Conservation (phyloP, 768 basidiomycete genomes). For the Lyophyllum shimeji region DNA sequence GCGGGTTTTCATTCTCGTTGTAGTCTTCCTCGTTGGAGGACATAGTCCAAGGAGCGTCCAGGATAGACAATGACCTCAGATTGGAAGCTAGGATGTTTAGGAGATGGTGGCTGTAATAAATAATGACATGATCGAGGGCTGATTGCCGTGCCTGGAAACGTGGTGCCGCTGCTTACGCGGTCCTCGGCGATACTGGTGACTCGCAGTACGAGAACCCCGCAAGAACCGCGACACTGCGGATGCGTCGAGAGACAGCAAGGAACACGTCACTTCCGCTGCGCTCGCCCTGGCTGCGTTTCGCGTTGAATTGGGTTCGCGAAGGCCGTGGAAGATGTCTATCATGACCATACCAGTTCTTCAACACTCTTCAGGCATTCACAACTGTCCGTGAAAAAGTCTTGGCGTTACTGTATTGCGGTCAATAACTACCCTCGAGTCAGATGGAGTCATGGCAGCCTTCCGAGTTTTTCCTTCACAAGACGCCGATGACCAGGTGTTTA, state of each 20-base stretch:
- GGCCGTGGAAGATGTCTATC: background rate
- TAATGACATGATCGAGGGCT: conserved; percentile 4
- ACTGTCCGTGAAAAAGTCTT: background rate
- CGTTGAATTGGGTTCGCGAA: background rate
- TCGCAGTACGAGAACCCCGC: background rate
- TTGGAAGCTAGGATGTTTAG: background rate
- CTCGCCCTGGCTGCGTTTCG: background rate
- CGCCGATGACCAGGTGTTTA: too few species aligned
- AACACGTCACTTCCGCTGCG: background rate
- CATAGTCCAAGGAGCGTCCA: background rate
- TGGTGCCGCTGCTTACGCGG: conserved; percentile 14
- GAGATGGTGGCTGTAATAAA: conserved; percentile 8
- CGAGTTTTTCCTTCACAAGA: background rate
- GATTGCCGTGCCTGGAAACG: conserved; percentile 14
- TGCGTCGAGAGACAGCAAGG: background rate
- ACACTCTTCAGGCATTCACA: background rate
- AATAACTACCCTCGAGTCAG: background rate
- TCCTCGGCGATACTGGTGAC: background rate
- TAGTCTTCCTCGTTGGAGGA: background rate
- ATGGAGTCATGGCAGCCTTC: background rate
- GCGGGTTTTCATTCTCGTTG: background rate
- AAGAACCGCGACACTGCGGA: background rate
- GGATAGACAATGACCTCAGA: conserved; percentile 14
- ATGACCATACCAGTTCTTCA: background rate
- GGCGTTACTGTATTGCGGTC: background rate